These are phyloP conservation scores for Glycyrrhiza uralensis DNA, from an alignment of 306 rosid species.

Conservation along the genomic window DNA sequence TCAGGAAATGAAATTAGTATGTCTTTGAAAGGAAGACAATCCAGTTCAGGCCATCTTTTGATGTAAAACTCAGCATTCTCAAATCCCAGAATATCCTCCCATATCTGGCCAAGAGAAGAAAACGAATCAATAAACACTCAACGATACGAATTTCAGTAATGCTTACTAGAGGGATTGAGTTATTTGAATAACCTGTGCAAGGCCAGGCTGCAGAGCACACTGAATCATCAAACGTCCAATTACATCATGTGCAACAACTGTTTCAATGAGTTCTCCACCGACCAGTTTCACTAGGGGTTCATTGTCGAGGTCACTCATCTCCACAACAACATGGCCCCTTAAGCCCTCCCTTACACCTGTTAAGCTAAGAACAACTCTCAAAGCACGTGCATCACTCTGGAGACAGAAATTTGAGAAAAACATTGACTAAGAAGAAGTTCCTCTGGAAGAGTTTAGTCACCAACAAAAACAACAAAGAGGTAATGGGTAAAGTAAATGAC, in stretches of 20 bases:
- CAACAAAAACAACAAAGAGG: constrained; percentile 24
- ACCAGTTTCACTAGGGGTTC: constrained; percentile 97
- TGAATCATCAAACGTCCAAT: constrained; percentile 98
- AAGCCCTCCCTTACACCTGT: constrained; percentile 92
- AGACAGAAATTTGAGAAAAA: constrained; percentile 25
- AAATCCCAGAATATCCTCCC: constrained; percentile 98
- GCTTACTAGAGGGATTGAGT: constrained; percentile 10
- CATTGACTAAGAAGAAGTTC: constrained; percentile 19
- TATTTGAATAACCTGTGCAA: constrained; percentile 75
- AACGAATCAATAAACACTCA: constrained; percentile 20
- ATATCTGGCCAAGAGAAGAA: constrained; percentile 66
- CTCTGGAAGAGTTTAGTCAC: neutral
- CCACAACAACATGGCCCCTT: constrained; percentile 90
- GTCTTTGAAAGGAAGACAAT: constrained; percentile 63
- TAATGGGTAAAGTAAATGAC: constrained; percentile 35
- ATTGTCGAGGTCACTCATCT: constrained; percentile 97
- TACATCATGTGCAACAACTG: constrained; percentile 99
- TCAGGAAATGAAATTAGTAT: constrained; percentile 87
- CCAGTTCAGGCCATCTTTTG: constrained; percentile 86
- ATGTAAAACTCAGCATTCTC: constrained; percentile 99
- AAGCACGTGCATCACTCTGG: constrained; percentile 97
- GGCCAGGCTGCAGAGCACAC: constrained; percentile 99
- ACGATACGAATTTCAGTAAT: constrained; percentile 7
- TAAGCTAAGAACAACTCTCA: constrained; percentile 97
- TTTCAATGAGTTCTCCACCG: constrained; percentile 93